phyloP scores from a whole-genome alignment of 805 yeast genomes.

The Ogataea ganodermae region DNA sequence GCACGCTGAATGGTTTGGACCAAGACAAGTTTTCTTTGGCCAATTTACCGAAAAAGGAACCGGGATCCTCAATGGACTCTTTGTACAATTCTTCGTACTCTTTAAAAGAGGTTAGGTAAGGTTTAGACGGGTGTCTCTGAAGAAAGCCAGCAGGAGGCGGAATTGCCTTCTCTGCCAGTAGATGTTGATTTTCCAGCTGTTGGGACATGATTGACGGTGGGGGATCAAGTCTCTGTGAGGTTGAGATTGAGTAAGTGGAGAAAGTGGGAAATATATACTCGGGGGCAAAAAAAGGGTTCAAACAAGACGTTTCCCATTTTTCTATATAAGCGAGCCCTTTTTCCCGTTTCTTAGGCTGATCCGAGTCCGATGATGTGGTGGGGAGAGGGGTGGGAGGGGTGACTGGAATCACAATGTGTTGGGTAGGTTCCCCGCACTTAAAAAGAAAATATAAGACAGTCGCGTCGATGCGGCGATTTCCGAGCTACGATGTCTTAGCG shows the following conservation, averaged over 20 bases:
- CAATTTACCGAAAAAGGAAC: slow-evolving; percentile 53
- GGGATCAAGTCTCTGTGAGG: not conserved
- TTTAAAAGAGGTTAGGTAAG: slow-evolving; percentile 50
- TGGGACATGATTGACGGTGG: not conserved
- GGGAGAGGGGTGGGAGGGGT: not conserved
- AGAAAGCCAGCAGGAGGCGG: slow-evolving; percentile 38
- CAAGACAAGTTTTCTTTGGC: slow-evolving; percentile 54
- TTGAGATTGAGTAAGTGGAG: not conserved
- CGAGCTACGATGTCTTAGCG: too few relatives aligned
- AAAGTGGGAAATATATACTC: not conserved
- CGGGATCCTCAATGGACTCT: slow-evolving; percentile 59
- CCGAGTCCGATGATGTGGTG: not conserved
- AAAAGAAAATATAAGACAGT: not conserved
- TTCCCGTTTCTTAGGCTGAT: not conserved
- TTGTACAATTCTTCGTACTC: slow-evolving; percentile 52
- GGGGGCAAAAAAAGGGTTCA: slow-evolving; percentile 1
- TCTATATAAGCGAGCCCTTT: slow-evolving; percentile 4
- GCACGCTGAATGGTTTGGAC: slow-evolving; percentile 51
- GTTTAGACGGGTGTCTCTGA: slow-evolving; percentile 45
- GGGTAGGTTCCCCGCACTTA: slow-evolving; percentile 8
- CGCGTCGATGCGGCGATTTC: too few relatives aligned
- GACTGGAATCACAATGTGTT: not conserved
- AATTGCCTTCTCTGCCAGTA: slow-evolving; percentile 32
- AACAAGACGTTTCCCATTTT: not conserved
- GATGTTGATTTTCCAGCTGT: slow-evolving; percentile 36